phyloP scores from a whole-genome alignment of 139 green algal species.

The Closterium sp. region DNA sequence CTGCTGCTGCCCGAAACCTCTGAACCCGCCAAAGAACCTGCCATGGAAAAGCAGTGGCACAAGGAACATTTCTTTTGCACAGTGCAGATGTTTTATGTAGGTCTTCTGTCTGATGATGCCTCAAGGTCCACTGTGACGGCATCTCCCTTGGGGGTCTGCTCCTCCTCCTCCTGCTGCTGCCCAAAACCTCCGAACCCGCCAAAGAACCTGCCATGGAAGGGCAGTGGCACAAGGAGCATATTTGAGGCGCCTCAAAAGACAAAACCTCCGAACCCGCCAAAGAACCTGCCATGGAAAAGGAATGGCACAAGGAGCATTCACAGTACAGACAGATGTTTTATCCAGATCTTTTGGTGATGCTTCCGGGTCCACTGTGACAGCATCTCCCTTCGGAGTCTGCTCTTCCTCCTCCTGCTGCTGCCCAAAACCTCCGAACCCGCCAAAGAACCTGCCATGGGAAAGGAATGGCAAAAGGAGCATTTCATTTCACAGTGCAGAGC shows the following conservation, averaged over 20 bases:
- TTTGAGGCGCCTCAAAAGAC: too few relatives aligned
- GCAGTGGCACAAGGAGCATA: too few relatives aligned
- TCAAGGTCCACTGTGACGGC: slow-evolving; percentile 81
- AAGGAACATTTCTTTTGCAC: too few relatives aligned
- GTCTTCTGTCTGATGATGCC: slow-evolving; percentile 81
- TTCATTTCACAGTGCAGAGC: too few relatives aligned
- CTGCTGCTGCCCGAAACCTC: slow-evolving; percentile 57
- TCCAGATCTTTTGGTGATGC: slow-evolving; percentile 89
- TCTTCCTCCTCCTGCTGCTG: slow-evolving; percentile 75
- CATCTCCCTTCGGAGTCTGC: slow-evolving; percentile 76
- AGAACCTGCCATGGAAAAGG: too few relatives aligned
- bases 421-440: slow-evolving; percentile 61
- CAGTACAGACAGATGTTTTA: too few relatives aligned
- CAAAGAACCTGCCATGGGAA: slow-evolving; percentile 69
- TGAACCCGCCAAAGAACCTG: slow-evolving; percentile 75
- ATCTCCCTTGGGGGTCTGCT: slow-evolving; percentile 78
- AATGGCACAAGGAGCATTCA: too few relatives aligned
- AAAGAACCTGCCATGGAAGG: slow-evolving; percentile 66
- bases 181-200: slow-evolving; percentile 64
- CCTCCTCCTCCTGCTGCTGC: slow-evolving; percentile 70
- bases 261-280: too few relatives aligned
- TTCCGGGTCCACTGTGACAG: slow-evolving; percentile 79
- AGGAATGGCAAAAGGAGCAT: too few relatives aligned
- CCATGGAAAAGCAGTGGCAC: too few relatives aligned
- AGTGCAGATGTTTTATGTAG: too few relatives aligned